A percentile compares a stretch with the other conserved stretches of the same genome.
These are phyloP conservation scores for Rhipidocladum racemiflorum DNA, from an alignment of 176 grass and related monocot species.

Conservation along the genomic window DNA sequence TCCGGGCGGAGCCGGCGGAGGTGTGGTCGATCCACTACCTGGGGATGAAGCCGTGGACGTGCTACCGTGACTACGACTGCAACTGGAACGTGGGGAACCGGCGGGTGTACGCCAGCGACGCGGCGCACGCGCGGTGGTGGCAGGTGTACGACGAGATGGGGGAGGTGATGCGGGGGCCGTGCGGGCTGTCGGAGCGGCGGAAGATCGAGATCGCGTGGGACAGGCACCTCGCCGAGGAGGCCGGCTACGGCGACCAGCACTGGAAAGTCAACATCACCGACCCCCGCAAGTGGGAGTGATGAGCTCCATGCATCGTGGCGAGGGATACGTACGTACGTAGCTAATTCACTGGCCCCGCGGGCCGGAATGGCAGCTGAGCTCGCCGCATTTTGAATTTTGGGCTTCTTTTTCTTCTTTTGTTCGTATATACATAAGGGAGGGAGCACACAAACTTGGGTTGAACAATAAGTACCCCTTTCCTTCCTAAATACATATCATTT, in stretches of 20 bases:
- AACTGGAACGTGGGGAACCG: slow-evolving; percentile 78
- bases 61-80: slow-evolving; percentile 92
- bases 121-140: slow-evolving; percentile 74
- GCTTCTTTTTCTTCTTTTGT: slow-evolving; percentile 20
- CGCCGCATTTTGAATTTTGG: slow-evolving; percentile 27
- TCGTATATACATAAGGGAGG: slow-evolving; percentile 10
- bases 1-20: slow-evolving; percentile 60
- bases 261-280: slow-evolving; percentile 85
- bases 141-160: slow-evolving; percentile 75
- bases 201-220: slow-evolving; percentile 59
- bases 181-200: slow-evolving; percentile 55
- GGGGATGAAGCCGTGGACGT: slow-evolving; percentile 83
- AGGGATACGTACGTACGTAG: not conserved
- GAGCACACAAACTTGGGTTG: not conserved
- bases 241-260: slow-evolving; percentile 51
- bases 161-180: slow-evolving; percentile 49
- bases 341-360: not conserved
- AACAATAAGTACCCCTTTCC: not conserved
- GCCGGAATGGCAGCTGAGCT: not conserved
- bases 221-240: slow-evolving; percentile 54
- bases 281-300: slow-evolving; percentile 51
- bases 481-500: too few relatives aligned
- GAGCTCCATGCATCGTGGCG: not conserved
- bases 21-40: slow-evolving; percentile 85
- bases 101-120: slow-evolving; percentile 77